Evolutionary conservation across 2,329 filamentous ascomycete species (phyloP).

Genomic region (Macrophomina pseudophaseolina): DNA sequence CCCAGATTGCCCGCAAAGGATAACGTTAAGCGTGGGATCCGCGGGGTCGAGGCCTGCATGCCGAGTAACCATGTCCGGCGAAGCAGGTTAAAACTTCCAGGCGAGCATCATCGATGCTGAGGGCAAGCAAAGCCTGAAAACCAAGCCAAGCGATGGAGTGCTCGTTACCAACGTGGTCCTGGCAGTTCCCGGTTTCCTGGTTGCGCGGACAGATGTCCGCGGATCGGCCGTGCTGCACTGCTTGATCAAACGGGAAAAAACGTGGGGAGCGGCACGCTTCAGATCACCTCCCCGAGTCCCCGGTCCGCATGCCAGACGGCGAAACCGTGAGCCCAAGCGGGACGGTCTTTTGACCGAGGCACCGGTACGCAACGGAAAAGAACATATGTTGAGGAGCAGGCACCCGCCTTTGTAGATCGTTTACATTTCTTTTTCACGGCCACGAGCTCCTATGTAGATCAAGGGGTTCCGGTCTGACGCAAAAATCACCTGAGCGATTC

Average conservation of each 20-base stretch:
- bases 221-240: background rate
- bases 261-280: background rate
- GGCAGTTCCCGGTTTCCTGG: background rate
- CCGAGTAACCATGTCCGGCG: no score
- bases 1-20: no score
- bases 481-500: background rate
- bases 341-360: background rate
- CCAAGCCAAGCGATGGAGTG: background rate
- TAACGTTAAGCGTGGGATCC: no score
- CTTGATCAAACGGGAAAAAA: background rate
- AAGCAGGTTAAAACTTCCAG: no score
- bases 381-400: background rate
- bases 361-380: background rate
- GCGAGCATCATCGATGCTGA: no score
- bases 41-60: no score
- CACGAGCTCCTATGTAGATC: constrained; percentile 7
- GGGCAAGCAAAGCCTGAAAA: background rate
- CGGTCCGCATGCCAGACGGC: background rate
- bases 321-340: background rate
- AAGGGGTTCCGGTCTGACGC: background rate
- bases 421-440: background rate
- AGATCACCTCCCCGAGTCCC: background rate
- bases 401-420: background rate
- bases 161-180: background rate
- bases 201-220: constrained; percentile 9